phyloP scores from a whole-genome alignment of 352 stramenopile genomes.

The Phytopythium oedochilum region DNA sequence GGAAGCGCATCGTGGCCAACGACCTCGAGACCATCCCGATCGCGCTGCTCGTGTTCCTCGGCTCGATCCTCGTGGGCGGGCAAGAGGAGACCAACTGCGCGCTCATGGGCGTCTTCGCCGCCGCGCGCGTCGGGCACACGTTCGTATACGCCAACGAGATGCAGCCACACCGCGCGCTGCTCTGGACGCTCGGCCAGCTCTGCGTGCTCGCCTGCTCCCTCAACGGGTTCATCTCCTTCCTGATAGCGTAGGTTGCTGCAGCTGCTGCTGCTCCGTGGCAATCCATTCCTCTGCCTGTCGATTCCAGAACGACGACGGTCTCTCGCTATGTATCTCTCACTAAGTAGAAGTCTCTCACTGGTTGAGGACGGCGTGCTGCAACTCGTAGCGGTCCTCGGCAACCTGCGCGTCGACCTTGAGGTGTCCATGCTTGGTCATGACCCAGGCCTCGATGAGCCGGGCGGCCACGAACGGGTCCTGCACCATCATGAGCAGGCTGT shows the following conservation, averaged over 20 bases:
- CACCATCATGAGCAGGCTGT: constrained; percentile 42
- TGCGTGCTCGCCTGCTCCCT: constrained; percentile 29
- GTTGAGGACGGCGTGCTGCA: constrained; percentile 28
- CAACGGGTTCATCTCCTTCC: constrained; percentile 34
- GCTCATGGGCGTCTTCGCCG: constrained; percentile 29
- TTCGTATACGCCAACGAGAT: constrained; percentile 25
- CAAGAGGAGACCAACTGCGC: constrained; percentile 37
- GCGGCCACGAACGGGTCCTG: constrained; percentile 48
- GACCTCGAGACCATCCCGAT: constrained; percentile 37
- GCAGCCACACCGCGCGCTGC: constrained; percentile 27
- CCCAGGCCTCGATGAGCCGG: constrained; percentile 40
- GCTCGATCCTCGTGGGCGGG: constrained; percentile 33
- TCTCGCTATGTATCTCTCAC: no score
- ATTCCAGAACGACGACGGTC: no score
- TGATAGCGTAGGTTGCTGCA: constrained; percentile 11
- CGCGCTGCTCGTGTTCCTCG: constrained; percentile 30
- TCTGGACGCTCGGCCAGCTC: constrained; percentile 29
- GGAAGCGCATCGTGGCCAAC: constrained; percentile 39
- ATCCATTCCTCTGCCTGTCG: no score
- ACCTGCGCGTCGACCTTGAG: constrained; percentile 34
- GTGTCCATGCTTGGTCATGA: constrained; percentile 61
- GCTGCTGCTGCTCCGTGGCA: no score
- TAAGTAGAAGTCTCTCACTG: constrained; percentile 7
- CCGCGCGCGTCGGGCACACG: constrained; percentile 26
- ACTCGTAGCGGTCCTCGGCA: constrained; percentile 31